These are phyloP conservation scores for Heterobasidion occidentale DNA, from an alignment of 1,284 basidiomycete genomes.

Conservation along the genomic window DNA sequence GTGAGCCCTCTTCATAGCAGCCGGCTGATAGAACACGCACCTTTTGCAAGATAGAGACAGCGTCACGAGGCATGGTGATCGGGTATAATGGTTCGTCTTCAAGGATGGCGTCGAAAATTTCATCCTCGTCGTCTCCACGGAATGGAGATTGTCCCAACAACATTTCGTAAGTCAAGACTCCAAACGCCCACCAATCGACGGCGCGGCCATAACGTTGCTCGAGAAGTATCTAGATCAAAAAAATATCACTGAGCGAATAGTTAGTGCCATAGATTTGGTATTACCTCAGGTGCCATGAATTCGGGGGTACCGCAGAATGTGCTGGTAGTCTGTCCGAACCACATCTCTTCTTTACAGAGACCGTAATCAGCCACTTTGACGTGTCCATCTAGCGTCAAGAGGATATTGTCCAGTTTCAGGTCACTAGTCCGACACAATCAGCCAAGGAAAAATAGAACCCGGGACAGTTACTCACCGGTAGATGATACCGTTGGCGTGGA, in stretches of 20 bases:
- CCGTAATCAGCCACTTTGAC: conserved; percentile 99
- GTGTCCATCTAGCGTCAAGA: conserved; percentile 94
- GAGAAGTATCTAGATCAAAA: conserved; percentile 72
- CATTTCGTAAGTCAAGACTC: conserved; percentile 99
- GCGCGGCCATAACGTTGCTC: conserved; percentile 98
- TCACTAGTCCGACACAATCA: conserved; percentile 47
- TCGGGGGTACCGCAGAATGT: conserved; percentile 99
- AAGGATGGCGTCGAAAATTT: conserved; percentile 98
- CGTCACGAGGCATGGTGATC: conserved; percentile 99
- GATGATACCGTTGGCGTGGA: conserved; percentile 97
- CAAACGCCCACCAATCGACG: conserved; percentile 99
- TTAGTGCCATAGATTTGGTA: conserved; percentile 11
- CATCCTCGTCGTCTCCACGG: conserved; percentile 98
- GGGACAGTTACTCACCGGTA: conserved; percentile 49
- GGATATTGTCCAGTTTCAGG: conserved; percentile 97
- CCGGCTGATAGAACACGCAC: conserved; percentile 30
- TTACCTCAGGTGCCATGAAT: conserved; percentile 98
- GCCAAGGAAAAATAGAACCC: background rate
- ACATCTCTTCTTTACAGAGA: conserved; percentile 99
- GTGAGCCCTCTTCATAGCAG: background rate
- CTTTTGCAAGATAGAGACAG: conserved; percentile 93
- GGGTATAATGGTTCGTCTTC: conserved; percentile 99
- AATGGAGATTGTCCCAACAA: conserved; percentile 97
- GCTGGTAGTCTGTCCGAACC: conserved; percentile 93
- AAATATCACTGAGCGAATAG: conserved; percentile 2